Conservation (phyloP, 2,329 filamentous ascomycete genomes). For the Colletotrichum scovillei region DNA sequence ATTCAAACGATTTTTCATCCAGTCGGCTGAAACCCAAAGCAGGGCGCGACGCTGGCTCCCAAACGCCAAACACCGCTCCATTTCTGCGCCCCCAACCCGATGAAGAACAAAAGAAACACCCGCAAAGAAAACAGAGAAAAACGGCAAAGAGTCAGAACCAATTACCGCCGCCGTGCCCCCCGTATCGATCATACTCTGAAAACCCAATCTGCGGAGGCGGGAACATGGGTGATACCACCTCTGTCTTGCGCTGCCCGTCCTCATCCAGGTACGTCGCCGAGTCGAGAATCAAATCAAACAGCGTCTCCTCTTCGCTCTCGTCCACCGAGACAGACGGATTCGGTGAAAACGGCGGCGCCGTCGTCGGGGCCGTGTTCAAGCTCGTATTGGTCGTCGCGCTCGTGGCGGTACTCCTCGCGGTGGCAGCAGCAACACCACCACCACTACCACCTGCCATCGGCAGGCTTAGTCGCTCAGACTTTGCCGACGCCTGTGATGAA, state of each 20-base stretch:
- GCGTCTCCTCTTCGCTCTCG: conserved; percentile 31
- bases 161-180: conserved; percentile 1
- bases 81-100: neutral
- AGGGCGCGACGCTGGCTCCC: neutral
- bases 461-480: neutral
- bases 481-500: conserved; percentile 18
- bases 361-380: no score
- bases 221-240: conserved; percentile 9
- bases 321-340: conserved; percentile 7
- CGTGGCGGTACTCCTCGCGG: neutral
- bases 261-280: conserved; percentile 25
- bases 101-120: neutral
- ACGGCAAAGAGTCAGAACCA: conserved; percentile 13
- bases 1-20: neutral
- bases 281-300: conserved; percentile 30
- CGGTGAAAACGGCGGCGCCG: conserved; percentile 4
- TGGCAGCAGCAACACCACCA: neutral
- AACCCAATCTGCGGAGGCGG: conserved; percentile 13
- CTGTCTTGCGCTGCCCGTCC: conserved; percentile 20
- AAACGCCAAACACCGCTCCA: neutral
- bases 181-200: neutral
- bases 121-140: neutral
- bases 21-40: neutral
- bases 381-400: neutral
- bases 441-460: neutral